A percentile compares a stretch with the other conserved stretches of the same genome.
phyloP scores from a whole-genome alignment of 768 basidiomycete species.

The Mycena latifolia region DNA sequence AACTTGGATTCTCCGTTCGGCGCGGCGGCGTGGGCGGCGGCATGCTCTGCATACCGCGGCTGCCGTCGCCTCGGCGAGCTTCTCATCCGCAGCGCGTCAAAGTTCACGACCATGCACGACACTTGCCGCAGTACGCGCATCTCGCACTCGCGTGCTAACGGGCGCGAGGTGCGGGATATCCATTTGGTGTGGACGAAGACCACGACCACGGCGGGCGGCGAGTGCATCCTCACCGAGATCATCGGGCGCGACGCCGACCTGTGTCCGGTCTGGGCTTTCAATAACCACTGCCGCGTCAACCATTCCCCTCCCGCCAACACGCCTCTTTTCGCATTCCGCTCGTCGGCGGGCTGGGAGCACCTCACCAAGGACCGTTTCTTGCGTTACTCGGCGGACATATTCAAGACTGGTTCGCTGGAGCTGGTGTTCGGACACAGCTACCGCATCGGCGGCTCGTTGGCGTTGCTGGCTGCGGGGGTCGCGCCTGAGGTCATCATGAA shows the following conservation, averaged over 20 bases:
- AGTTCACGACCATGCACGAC: not conserved
- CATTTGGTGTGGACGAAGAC: not conserved
- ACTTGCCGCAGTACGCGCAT: not conserved
- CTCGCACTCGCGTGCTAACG: not conserved
- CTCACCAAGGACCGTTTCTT: no score
- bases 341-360: no score
- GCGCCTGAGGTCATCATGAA: no score
- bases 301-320: no score
- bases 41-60: no score
- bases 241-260: no score
- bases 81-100: no score
- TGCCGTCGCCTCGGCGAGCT: no score
- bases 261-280: no score
- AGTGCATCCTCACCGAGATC: conserved; percentile 2
- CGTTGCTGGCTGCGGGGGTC: not conserved
- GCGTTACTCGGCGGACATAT: no score
- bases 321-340: no score
- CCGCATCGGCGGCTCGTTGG: not conserved
- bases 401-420: not conserved
- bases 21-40: not conserved
- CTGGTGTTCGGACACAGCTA: not conserved
- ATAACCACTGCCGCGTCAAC: no score
- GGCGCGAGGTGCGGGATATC: not conserved
- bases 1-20: not conserved
- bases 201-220: conserved; percentile 3